Conservation (phyloP, 305 asterid species). For the Caryopteris hybrid region DNA sequence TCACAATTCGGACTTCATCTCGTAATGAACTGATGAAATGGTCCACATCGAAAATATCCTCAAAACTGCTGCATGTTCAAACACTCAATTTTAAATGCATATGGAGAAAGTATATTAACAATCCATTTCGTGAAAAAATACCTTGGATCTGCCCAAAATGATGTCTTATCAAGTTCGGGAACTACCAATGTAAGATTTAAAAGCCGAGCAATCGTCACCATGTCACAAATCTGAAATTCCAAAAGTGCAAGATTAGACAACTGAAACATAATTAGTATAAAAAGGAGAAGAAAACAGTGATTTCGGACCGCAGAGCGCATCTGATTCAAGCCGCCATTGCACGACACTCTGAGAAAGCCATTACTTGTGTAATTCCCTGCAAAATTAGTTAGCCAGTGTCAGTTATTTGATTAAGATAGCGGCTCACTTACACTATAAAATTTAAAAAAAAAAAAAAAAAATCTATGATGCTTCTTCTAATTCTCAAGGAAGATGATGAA, state of each 20-base stretch:
- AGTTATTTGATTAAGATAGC: background rate
- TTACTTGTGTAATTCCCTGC: conserved; percentile 93
- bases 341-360: conserved; percentile 87
- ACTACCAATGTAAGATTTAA: conserved; percentile 91
- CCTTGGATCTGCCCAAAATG: conserved; percentile 99
- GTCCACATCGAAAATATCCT: conserved; percentile 83
- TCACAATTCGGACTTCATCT: conserved; percentile 85
- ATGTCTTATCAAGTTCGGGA: conserved; percentile 94
- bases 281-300: conserved; percentile 10
- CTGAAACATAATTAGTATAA: conserved; percentile 6
- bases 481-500: background rate
- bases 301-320: conserved; percentile 93
- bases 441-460: too few relatives aligned
- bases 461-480: conserved; percentile 3
- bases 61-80: conserved; percentile 75
- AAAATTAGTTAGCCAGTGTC: conserved; percentile 14
- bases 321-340: conserved; percentile 99
- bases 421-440: background rate
- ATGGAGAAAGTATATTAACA: background rate
- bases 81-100: conserved; percentile 14
- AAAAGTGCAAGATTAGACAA: conserved; percentile 31
- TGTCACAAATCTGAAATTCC: conserved; percentile 86
- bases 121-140: conserved; percentile 28
- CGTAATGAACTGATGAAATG: conserved; percentile 90
- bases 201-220: conserved; percentile 90